These are phyloP conservation scores for Leishmania martiniquensis DNA, from an alignment of 208 protist genomes.

Conservation along the genomic window DNA sequence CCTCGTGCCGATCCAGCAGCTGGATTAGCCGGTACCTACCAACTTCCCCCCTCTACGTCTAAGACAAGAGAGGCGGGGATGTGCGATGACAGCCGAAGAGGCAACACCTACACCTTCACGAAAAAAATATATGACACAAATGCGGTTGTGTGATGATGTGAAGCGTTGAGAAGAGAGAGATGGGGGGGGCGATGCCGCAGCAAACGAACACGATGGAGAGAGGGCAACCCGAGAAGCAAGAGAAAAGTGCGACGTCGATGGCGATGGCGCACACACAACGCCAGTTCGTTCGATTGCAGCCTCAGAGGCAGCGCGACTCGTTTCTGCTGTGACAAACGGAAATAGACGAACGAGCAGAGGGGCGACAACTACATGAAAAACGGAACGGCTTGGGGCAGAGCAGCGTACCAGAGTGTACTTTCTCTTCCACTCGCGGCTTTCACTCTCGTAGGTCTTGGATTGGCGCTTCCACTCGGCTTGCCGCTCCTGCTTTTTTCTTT, in stretches of 20 bases:
- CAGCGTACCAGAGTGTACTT: too few relatives aligned
- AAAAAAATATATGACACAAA: too few relatives aligned
- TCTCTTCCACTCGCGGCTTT: neutral
- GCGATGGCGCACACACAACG: neutral
- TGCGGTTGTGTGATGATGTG: neutral
- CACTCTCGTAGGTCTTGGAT: neutral
- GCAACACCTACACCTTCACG: neutral
- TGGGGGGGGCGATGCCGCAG: neutral
- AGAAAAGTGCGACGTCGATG: neutral
- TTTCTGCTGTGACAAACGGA: neutral
- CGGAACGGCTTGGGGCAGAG: neutral
- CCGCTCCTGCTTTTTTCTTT: neutral
- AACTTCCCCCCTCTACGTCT: neutral
- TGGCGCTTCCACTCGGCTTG: neutral
- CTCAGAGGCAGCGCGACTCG: neutral
- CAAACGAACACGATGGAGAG: neutral
- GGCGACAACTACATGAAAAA: neutral
- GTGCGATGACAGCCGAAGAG: neutral
- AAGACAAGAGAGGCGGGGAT: too few relatives aligned
- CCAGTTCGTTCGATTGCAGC: neutral
- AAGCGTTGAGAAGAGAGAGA: neutral
- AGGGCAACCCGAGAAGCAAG: neutral
- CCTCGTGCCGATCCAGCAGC: neutral
- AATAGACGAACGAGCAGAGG: neutral
- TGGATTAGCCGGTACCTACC: neutral